Evolutionary conservation across 2,329 filamentous ascomycete genomes (phyloP).

Genomic region (Diaporthe amygdali): DNA sequence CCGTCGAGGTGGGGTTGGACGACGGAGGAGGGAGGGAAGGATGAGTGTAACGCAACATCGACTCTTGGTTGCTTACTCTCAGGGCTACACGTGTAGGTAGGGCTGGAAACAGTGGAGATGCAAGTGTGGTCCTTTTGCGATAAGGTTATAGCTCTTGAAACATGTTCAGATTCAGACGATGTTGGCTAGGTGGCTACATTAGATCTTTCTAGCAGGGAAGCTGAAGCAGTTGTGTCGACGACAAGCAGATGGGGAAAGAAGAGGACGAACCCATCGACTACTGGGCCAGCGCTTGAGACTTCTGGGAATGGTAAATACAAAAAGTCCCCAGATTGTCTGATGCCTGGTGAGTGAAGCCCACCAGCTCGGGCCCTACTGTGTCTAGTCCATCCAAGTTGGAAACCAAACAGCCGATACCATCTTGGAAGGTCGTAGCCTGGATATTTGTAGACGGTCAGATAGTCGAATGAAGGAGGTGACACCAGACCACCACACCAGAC

Average conservation of each 20-base stretch:
- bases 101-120: conserved; percentile 1
- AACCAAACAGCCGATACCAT: too few relatives aligned
- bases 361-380: neutral
- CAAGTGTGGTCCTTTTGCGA: neutral
- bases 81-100: neutral
- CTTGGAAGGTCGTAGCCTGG: too few relatives aligned
- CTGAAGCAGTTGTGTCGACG: neutral
- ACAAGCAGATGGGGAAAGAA: neutral
- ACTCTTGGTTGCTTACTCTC: neutral
- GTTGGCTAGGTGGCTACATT: neutral
- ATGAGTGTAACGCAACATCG: conserved; percentile 1
- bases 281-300: neutral
- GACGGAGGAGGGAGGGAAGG: neutral
- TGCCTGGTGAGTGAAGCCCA: neutral
- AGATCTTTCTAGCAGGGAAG: neutral
- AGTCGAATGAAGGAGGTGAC: conserved; percentile 1
- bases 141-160: conserved; percentile 1
- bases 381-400: too few relatives aligned
- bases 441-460: too few relatives aligned
- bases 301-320: neutral
- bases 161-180: conserved; percentile 2
- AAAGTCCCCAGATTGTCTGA: too few relatives aligned
- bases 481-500: neutral
- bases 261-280: neutral
- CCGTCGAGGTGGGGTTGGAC: neutral